These are phyloP conservation scores for Thalassiosira profunda DNA, from an alignment of 108 stramenopile genomes.

Conservation along the genomic window DNA sequence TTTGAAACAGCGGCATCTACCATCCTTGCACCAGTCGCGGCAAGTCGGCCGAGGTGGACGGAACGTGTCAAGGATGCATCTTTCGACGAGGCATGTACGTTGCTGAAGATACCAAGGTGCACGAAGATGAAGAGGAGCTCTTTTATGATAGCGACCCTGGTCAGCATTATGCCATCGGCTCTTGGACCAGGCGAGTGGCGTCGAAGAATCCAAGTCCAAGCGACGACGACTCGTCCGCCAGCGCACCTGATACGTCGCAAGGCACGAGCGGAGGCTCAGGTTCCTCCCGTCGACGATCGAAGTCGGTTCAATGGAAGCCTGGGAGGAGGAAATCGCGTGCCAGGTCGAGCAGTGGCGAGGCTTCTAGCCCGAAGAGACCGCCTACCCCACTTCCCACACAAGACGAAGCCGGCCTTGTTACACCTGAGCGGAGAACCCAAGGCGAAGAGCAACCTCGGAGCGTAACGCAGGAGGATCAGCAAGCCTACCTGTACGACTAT, in stretches of 20 bases:
- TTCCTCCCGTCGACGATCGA: background rate
- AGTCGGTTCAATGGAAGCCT: background rate
- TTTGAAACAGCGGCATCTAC: constrained; percentile 19
- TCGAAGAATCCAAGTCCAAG: background rate
- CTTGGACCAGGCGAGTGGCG: background rate
- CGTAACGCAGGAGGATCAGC: constrained; percentile 26
- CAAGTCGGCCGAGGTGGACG: background rate
- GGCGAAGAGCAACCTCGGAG: background rate
- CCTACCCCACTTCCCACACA: too few relatives aligned
- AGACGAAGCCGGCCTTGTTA: background rate
- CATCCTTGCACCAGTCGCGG: constrained; percentile 8
- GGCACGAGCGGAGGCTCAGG: background rate
- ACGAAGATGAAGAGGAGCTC: constrained; percentile 10
- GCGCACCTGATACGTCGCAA: background rate
- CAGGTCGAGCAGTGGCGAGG: background rate
- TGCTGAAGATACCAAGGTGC: background rate
- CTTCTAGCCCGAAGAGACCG: background rate
- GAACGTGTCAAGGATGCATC: constrained; percentile 43
- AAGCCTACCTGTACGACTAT: constrained; percentile 41
- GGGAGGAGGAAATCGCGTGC: background rate
- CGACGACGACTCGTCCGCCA: background rate
- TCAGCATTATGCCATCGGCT: constrained; percentile 9
- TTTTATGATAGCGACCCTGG: constrained; percentile 52
- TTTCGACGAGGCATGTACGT: constrained; percentile 29
- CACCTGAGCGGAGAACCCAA: background rate